These are phyloP conservation scores for Oenanthe javanica DNA, from an alignment of 140 eudicot species.

Conservation along the genomic window DNA sequence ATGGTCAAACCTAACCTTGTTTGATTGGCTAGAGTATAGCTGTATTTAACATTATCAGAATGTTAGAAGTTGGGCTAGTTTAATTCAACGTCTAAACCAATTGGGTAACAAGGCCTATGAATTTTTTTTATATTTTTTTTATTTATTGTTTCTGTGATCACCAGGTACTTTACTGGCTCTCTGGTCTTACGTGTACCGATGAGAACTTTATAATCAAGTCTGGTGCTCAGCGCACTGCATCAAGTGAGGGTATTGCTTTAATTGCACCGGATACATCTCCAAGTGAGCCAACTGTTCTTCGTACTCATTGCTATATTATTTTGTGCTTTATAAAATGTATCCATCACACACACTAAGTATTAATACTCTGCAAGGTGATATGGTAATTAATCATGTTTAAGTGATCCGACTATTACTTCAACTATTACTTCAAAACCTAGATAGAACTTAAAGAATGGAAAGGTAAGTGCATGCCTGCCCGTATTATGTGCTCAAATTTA, in stretches of 20 bases:
- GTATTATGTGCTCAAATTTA: neutral
- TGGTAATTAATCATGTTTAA: neutral
- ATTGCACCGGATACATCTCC: constrained; percentile 95
- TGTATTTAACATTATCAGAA: neutral
- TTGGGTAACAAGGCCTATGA: neutral
- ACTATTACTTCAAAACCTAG: neutral
- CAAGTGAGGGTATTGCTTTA: constrained; percentile 82
- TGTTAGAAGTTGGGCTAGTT: neutral
- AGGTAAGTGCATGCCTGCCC: neutral
- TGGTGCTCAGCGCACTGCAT: constrained; percentile 96
- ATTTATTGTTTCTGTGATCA: neutral
- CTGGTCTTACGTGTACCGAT: constrained; percentile 91
- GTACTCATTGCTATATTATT: neutral
- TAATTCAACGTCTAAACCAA: neutral
- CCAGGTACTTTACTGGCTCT: constrained; percentile 94
- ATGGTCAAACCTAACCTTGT: neutral
- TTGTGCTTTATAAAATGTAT: neutral
- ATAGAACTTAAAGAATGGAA: neutral
- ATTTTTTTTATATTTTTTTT: neutral
- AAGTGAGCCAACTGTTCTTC: constrained; percentile 36
- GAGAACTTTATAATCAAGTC: constrained; percentile 84
- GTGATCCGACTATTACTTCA: neutral
- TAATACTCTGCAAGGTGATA: neutral
- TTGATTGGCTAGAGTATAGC: neutral
- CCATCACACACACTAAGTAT: neutral